Conservation (phyloP, 441 rosid species). For the Cnidoscolus chayamansa region DNA sequence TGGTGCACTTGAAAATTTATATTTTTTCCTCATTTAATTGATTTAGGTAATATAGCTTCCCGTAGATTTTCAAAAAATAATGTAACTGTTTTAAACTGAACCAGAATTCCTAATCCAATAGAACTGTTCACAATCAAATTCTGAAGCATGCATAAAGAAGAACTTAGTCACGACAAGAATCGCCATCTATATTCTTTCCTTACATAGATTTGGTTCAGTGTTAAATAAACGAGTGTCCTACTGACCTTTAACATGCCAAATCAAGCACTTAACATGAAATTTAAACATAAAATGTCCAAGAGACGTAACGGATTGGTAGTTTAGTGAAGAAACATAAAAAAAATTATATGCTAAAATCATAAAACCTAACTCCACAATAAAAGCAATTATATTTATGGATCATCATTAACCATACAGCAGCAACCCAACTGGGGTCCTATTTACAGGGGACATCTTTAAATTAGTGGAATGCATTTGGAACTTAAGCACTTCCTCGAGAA, state of each 20-base stretch:
- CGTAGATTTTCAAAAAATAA: neutral
- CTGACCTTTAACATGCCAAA: neutral
- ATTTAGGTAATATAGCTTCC: neutral
- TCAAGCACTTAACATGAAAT: neutral
- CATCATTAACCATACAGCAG: neutral
- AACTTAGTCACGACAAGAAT: neutral
- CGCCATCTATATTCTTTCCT: neutral
- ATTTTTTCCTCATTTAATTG: neutral
- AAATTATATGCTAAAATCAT: neutral
- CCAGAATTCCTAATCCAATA: neutral
- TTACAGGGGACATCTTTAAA: neutral
- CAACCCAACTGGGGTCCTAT: neutral
- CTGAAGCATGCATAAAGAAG: neutral
- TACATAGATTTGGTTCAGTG: neutral
- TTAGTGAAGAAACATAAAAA: neutral
- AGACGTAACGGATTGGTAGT: neutral
- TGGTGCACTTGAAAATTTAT: neutral
- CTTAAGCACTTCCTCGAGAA: neutral
- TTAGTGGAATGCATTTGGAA: neutral
- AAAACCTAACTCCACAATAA: neutral
- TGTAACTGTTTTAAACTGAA: neutral
- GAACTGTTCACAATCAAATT: too few species aligned
- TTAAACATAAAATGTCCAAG: neutral
- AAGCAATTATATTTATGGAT: neutral
- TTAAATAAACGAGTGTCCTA: neutral